Evolutionary conservation across 352 stramenopile genomes (phyloP).

Genomic region (Globisporangium abappressorium): DNA sequence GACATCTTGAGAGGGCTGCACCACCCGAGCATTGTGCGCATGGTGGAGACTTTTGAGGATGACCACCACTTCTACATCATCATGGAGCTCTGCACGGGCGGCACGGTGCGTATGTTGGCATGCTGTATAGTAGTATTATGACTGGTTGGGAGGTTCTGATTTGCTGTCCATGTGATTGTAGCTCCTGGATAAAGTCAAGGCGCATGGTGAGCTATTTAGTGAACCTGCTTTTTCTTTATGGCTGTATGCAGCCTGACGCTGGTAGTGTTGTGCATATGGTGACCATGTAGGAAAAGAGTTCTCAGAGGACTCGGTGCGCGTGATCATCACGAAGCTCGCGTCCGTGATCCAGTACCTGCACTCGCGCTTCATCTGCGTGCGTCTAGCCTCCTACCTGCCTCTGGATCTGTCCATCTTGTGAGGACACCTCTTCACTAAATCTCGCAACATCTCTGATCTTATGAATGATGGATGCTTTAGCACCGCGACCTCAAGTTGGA

Average conservation of each 20-base stretch:
- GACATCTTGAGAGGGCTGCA: slow-evolving; percentile 71
- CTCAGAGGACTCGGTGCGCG: slow-evolving; percentile 52
- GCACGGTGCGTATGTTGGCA: slow-evolving; percentile 27
- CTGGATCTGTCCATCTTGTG: neutral
- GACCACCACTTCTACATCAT: slow-evolving; percentile 82
- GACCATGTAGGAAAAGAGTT: slow-evolving; percentile 31
- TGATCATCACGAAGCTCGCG: slow-evolving; percentile 57
- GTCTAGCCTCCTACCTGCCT: slow-evolving; percentile 9
- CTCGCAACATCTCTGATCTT: neutral
- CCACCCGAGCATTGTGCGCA: slow-evolving; percentile 77
- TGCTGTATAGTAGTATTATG: neutral
- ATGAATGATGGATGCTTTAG: slow-evolving; percentile 18
- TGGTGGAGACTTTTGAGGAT: slow-evolving; percentile 80
- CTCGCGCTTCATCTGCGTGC: slow-evolving; percentile 75
- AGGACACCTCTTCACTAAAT: neutral
- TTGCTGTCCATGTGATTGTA: slow-evolving; percentile 16
- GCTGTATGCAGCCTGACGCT: neutral
- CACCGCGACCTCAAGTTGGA: slow-evolving; percentile 82
- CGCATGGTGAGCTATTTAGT: slow-evolving; percentile 14
- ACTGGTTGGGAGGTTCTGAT: neutral
- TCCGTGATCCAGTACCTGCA: slow-evolving; percentile 82
- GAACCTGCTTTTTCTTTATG: neutral
- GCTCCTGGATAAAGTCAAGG: slow-evolving; percentile 64
- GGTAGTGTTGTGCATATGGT: neutral
- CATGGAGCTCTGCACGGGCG: slow-evolving; percentile 75